These are phyloP conservation scores for Zangia roseola DNA, from an alignment of 768 basidiomycete species.

Conservation along the genomic window DNA sequence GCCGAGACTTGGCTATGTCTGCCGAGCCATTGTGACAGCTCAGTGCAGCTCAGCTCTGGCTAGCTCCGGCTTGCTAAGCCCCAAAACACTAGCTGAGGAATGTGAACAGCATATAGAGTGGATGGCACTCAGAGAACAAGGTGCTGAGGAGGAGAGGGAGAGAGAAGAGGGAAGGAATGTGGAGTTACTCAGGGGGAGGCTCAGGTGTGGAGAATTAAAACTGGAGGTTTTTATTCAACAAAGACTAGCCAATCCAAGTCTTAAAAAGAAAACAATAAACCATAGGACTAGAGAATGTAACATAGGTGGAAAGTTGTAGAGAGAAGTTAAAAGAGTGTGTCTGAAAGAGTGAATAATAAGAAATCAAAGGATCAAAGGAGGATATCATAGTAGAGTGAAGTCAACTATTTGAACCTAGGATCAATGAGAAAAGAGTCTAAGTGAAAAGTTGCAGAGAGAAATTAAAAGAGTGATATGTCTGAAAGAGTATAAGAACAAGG, in stretches of 20 bases:
- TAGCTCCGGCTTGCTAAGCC: too few species aligned
- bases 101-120: not conserved
- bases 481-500: not conserved
- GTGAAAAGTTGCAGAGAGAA: not conserved
- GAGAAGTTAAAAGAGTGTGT: not conserved
- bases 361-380: not conserved
- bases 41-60: too few species aligned
- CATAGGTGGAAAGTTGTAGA: not conserved
- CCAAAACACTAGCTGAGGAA: not conserved
- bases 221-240: not conserved
- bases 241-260: not conserved
- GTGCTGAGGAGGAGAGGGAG: not conserved
- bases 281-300: not conserved
- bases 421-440: not conserved
- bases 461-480: not conserved
- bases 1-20: too few species aligned
- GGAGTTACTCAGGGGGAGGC: constrained; percentile 3
- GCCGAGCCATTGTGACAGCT: too few species aligned
- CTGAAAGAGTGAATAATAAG: not conserved
- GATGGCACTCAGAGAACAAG: not conserved
- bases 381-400: too few species aligned
- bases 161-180: constrained; percentile 1
- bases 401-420: not conserved
- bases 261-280: too few species aligned
- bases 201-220: constrained; percentile 6